Evolutionary conservation across 2,329 filamentous ascomycete genomes (phyloP).

Genomic region (Penicillium hordei): DNA sequence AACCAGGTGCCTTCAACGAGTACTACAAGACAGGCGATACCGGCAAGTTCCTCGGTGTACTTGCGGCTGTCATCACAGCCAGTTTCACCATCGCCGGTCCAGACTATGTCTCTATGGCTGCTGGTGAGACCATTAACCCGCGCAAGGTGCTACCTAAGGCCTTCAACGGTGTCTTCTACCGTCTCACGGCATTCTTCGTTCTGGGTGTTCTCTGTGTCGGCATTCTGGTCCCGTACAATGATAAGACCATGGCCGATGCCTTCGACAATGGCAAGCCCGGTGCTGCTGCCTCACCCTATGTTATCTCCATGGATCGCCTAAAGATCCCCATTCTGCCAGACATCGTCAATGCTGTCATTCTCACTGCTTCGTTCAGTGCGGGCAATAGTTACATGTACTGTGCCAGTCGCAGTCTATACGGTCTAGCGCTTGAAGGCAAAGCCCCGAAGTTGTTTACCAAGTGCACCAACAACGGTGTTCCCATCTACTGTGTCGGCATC

Average conservation of each 20-base stretch:
- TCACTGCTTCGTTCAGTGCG: slow-evolving; percentile 67
- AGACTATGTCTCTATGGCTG: slow-evolving; percentile 64
- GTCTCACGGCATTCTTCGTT: slow-evolving; percentile 72
- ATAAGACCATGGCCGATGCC: slow-evolving; percentile 60
- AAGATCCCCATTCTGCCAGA: slow-evolving; percentile 64
- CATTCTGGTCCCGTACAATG: slow-evolving; percentile 69
- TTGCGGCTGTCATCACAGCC: slow-evolving; percentile 71
- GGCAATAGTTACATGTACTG: slow-evolving; percentile 70
- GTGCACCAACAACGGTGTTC: slow-evolving; percentile 66
- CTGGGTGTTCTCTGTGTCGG: slow-evolving; percentile 71
- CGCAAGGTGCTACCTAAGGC: slow-evolving; percentile 69
- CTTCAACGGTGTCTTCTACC: slow-evolving; percentile 77
- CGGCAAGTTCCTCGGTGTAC: slow-evolving; percentile 73
- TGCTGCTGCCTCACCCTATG: slow-evolving; percentile 70
- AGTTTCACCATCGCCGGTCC: slow-evolving; percentile 68
- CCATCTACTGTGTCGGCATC: slow-evolving; percentile 68
- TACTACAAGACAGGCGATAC: slow-evolving; percentile 64
- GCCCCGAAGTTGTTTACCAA: slow-evolving; percentile 65
- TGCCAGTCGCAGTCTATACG: slow-evolving; percentile 67
- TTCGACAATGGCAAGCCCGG: slow-evolving; percentile 61
- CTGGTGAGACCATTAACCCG: slow-evolving; percentile 70
- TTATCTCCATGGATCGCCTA: slow-evolving; percentile 65
- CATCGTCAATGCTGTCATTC: slow-evolving; percentile 71
- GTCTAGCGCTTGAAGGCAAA: slow-evolving; percentile 67
- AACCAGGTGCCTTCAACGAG: slow-evolving; percentile 69